Base-by-base conservation (phyloP, 2,329 filamentous ascomycete genomes). In the Talaromyces sp. region DNA sequence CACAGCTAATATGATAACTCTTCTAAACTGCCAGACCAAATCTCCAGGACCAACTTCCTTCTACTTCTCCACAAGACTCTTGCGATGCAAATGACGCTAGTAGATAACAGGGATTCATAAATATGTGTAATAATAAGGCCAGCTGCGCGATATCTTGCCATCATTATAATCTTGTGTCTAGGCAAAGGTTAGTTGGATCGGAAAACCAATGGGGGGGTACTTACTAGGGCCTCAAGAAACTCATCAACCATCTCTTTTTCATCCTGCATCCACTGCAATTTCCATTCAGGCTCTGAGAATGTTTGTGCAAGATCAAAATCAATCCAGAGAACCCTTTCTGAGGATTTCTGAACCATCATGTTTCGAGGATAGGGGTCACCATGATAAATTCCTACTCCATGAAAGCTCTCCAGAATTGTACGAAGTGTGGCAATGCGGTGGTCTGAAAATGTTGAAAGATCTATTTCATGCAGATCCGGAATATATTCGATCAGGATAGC, bases 261-360 rank as follows among this genome's bases (percentile, higher is more conserved):
- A 19, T 60, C 35, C 35, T 55, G 15, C 6, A 65, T 3, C 63
- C 58, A 63, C 43, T 33, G 52, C 55, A 55, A 31, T 17, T 55
- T 28, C 43, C n/a, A 17, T 57, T 35, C 22, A 55, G 60, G 37
- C 19, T 62, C 60, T 10, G 61, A n/a, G 15, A 63, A 62, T 1
- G 53, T 62, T 19, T 62, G 61, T 5, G 64, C 62, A 40, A 39
- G 58, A 40, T 64, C 62, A 51, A 66, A 66, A 51, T 63, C 62
- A 19, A 66, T 56, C 60, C 63, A 64, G 35, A 66, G 57, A 9
- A 63, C 59, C 45, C 60, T 59, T 13, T 60, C 59, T 3, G 39
- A 17, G 5, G 60, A 45, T 19, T 33, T 28, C 15, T 17, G 54
- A 9, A 62, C 45, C 57, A 65, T 63, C 61, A 64, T 63, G 55